phyloP scores from a whole-genome alignment of 176 grass and related monocot species.

The Eleusine indica region DNA sequence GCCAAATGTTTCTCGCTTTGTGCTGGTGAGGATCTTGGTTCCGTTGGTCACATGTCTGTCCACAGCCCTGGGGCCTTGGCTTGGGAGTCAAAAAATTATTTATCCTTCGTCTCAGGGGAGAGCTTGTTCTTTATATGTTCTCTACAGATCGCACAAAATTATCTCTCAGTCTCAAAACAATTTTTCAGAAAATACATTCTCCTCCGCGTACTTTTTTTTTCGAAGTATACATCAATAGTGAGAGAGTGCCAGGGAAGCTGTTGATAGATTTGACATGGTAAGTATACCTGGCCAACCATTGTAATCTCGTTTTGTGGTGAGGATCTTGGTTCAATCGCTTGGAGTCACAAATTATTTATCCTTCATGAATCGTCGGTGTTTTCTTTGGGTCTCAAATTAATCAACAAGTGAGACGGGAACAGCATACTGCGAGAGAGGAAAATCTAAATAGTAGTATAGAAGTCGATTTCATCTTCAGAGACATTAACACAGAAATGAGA shows the following conservation, averaged over 20 bases:
- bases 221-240: too few species aligned
- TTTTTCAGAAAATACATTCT: background rate
- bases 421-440: background rate
- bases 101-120: background rate
- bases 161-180: background rate
- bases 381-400: too few species aligned
- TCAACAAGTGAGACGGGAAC: too few species aligned
- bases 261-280: too few species aligned
- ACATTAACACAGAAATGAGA: background rate
- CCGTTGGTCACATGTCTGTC: background rate
- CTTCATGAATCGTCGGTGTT: too few species aligned
- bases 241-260: too few species aligned
- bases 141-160: background rate
- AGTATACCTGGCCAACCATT: too few species aligned
- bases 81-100: background rate
- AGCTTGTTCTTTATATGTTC: slow-evolving; percentile 21
- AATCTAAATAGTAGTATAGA: background rate
- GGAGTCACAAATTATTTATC: too few species aligned
- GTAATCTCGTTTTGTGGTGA: too few species aligned
- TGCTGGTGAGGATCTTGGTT: slow-evolving; percentile 6
- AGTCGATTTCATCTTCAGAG: background rate
- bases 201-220: too few species aligned
- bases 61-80: slow-evolving; percentile 19
- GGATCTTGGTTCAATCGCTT: too few species aligned
- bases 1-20: slow-evolving; percentile 16